Conservation (phyloP, 441 rosid species). For the Jatropha podagrica region DNA sequence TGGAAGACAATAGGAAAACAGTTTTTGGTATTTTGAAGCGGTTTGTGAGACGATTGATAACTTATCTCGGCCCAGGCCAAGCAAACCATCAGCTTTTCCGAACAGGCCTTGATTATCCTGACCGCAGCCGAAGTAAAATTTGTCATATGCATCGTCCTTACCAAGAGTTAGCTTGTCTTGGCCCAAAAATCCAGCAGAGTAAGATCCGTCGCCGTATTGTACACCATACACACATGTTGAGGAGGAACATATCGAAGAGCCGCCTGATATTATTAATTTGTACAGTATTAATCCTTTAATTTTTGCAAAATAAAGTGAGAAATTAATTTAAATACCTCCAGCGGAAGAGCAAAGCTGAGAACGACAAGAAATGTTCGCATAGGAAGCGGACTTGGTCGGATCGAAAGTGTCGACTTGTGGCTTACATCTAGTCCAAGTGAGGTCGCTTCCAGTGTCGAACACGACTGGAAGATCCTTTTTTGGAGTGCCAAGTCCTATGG, state of each 20-base stretch:
- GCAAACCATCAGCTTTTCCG: constrained; percentile 59
- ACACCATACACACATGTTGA: constrained; percentile 65
- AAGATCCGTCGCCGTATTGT: constrained; percentile 74
- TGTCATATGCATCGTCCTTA: constrained; percentile 36
- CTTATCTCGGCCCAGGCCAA: constrained; percentile 74
- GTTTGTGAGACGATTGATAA: constrained; percentile 75
- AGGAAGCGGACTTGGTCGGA: constrained; percentile 52
- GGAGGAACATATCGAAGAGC: constrained; percentile 37
- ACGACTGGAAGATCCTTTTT: constrained; percentile 48
- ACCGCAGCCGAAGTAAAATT: constrained; percentile 73
- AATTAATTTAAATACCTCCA: constrained; percentile 24
- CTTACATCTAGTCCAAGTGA: constrained; percentile 67
- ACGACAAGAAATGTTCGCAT: constrained; percentile 50
- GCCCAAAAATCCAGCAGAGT: constrained; percentile 60
- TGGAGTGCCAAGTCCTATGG: constrained; percentile 65
- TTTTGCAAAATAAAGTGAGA: too few species aligned
- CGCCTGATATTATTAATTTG: too few species aligned
- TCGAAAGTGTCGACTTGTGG: constrained; percentile 34
- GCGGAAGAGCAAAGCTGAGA: constrained; percentile 54
- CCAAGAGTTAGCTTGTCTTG: constrained; percentile 58
- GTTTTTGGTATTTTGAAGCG: constrained; percentile 45
- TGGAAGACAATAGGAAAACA: constrained; percentile 85
- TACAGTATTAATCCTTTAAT: too few species aligned
- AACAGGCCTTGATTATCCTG: constrained; percentile 67
- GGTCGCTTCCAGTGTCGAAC: constrained; percentile 70